These are phyloP conservation scores for Apostasia shenzhenica DNA, from an alignment of 106 monocot genomes.

Conservation along the genomic window DNA sequence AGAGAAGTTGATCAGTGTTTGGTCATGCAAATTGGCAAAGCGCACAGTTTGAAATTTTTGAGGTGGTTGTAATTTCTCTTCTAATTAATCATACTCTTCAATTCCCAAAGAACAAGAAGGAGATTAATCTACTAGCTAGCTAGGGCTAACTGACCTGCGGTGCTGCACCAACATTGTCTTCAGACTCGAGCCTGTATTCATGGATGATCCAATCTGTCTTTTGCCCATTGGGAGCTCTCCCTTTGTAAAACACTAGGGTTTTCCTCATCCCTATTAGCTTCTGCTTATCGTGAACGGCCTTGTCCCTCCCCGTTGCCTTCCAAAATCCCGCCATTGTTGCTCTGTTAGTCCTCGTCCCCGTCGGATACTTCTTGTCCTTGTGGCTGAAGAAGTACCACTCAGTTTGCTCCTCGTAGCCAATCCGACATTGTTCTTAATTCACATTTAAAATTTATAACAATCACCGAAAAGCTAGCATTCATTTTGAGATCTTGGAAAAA, in stretches of 20 bases:
- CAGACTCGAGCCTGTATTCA: conserved; percentile 71
- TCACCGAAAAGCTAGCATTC: not conserved
- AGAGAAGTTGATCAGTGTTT: too few relatives aligned
- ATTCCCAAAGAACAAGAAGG: too few relatives aligned
- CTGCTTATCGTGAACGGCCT: conserved; percentile 53
- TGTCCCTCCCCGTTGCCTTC: conserved; percentile 89
- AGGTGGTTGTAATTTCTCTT: too few relatives aligned
- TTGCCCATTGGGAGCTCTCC: conserved; percentile 76
- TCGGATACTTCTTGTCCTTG: conserved; percentile 96
- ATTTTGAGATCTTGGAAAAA: too few relatives aligned
- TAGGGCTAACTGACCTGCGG: conserved; percentile 32
- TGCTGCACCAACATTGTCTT: conserved; percentile 38
- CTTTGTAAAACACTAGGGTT: conserved; percentile 80
- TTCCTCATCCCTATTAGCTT: conserved; percentile 84
- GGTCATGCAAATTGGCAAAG: too few relatives aligned
- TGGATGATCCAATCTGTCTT: conserved; percentile 92
- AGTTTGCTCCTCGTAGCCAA: conserved; percentile 60
- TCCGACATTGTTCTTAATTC: conserved; percentile 39
- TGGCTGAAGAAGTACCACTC: conserved; percentile 99
- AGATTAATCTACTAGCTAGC: not conserved
- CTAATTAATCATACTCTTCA: too few relatives aligned
- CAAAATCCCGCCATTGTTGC: conserved; percentile 84
- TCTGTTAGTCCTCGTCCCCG: conserved; percentile 82
- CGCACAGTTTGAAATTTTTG: too few relatives aligned
- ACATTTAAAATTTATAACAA: not conserved